phyloP scores from a whole-genome alignment of 305 asterid genomes.

The Withania somnifera region DNA sequence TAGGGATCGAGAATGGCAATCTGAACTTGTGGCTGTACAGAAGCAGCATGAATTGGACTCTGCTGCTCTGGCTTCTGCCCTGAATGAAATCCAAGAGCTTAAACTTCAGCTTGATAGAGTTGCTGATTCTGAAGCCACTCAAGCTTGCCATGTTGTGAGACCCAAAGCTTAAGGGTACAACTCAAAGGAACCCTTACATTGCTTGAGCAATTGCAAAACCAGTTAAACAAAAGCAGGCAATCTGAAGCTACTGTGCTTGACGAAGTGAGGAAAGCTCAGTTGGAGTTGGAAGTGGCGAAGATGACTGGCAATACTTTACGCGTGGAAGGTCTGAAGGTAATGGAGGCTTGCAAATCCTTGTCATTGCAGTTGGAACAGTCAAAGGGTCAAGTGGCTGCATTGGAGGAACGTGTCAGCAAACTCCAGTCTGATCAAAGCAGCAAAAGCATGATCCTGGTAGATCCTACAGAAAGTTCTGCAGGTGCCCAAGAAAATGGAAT shows the following conservation, averaged over 20 bases:
- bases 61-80: constrained; percentile 27
- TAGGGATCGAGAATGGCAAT: no score
- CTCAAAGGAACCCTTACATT: constrained; percentile 43
- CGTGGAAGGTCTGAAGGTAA: constrained; percentile 7
- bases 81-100: constrained; percentile 66
- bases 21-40: no score
- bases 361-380: constrained; percentile 10
- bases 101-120: constrained; percentile 40
- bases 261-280: constrained; percentile 39
- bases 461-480: not conserved
- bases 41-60: no score
- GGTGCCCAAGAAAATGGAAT: constrained; percentile 12
- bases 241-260: constrained; percentile 52
- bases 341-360: constrained; percentile 11
- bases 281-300: constrained; percentile 24
- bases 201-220: constrained; percentile 47
- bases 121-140: constrained; percentile 49
- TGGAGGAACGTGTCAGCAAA: constrained; percentile 47
- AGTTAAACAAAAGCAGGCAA: constrained; percentile 48
- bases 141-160: constrained; percentile 46
- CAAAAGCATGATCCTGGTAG: constrained; percentile 5
- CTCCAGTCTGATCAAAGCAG: constrained; percentile 35
- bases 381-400: constrained; percentile 11
- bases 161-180: constrained; percentile 43
- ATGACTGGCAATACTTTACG: constrained; percentile 5